These are phyloP conservation scores for Erigeron philadelphicus DNA, from an alignment of 140 eudicot genomes.

Conservation along the genomic window DNA sequence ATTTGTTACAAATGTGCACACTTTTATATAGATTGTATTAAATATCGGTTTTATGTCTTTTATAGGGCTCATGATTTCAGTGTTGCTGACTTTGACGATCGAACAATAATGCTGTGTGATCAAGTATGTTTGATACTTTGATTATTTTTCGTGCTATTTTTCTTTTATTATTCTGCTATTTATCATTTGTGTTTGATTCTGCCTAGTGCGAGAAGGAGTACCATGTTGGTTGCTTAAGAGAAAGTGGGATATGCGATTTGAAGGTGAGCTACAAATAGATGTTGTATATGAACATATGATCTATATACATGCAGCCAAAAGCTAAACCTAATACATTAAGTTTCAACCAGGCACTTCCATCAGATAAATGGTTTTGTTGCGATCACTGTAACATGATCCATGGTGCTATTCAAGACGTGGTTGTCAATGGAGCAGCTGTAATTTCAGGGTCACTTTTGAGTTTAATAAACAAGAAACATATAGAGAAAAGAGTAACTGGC, in stretches of 20 bases:
- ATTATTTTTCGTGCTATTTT: constrained; percentile 4
- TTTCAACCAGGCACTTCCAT: constrained; percentile 70
- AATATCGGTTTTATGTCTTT: constrained; percentile 15
- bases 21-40: constrained; percentile 12
- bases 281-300: neutral
- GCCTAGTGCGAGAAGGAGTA: constrained; percentile 94
- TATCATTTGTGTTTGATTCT: constrained; percentile 23
- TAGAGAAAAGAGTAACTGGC: constrained; percentile 37
- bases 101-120: constrained; percentile 86
- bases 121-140: constrained; percentile 48
- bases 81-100: constrained; percentile 74
- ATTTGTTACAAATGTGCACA: constrained; percentile 10
- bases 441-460: constrained; percentile 45
- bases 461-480: constrained; percentile 41
- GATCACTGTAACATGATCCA: constrained; percentile 65
- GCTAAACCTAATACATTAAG: neutral
- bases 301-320: constrained; percentile 9
- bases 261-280: constrained; percentile 43
- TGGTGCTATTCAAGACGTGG: constrained; percentile 52
- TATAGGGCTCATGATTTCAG: constrained; percentile 81
- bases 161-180: neutral
- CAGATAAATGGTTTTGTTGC: constrained; percentile 92
- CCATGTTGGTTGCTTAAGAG: constrained; percentile 93
- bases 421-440: constrained; percentile 49
- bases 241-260: constrained; percentile 67